These are phyloP conservation scores for Santalum album DNA, from an alignment of 164 flowering plant genomes.

Conservation along the genomic window DNA sequence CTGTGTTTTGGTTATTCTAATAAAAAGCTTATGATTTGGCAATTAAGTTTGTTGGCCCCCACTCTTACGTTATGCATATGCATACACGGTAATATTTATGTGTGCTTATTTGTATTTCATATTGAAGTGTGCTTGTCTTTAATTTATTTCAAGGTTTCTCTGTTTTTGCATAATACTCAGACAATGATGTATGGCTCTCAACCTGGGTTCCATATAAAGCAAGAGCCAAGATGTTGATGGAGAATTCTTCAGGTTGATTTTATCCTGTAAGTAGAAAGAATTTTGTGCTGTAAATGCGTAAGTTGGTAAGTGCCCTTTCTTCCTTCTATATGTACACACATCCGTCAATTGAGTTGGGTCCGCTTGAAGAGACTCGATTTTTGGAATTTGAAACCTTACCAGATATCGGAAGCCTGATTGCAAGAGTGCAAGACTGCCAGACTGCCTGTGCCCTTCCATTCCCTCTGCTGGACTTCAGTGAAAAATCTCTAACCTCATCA, in stretches of 20 bases:
- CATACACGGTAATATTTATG: no score
- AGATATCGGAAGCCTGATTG: constrained; percentile 11
- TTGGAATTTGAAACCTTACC: constrained; percentile 18
- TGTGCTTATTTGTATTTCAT: no score
- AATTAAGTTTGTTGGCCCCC: no score
- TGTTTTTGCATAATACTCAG: no score
- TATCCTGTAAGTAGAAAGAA: constrained; percentile 26
- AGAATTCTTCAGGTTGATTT: background rate
- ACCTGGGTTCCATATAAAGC: background rate
- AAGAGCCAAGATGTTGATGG: background rate
- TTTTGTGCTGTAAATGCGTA: constrained; percentile 27
- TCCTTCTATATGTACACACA: constrained; percentile 15
- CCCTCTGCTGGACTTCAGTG: background rate
- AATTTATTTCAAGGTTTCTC: no score
- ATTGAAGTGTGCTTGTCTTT: no score
- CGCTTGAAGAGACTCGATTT: constrained; percentile 26
- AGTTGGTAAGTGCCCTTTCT: constrained; percentile 16
- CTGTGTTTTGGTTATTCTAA: no score
- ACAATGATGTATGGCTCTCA: background rate
- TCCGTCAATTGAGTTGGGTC: constrained; percentile 12
- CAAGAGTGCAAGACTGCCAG: constrained; percentile 15
- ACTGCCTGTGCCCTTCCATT: background rate
- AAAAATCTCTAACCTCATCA: constrained; percentile 6
- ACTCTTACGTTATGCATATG: no score
- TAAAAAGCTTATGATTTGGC: no score